Conservation (phyloP, 176 grass and related monocot species). For the Ensete glaucum region DNA sequence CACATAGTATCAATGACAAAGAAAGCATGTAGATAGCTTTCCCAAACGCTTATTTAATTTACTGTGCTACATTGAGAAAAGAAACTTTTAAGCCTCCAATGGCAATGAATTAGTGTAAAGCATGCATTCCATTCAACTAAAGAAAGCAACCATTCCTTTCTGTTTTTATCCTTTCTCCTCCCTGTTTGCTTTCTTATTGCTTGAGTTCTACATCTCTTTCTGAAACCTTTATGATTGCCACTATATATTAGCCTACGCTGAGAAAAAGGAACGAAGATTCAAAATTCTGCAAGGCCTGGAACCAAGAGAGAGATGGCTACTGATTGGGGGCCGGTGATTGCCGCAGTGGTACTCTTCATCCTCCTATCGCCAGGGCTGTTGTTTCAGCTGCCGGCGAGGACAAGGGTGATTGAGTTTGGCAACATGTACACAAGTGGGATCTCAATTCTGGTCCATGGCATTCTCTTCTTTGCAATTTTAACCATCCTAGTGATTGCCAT, state of each 20-base stretch:
- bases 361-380: conserved; percentile 42
- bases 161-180: neutral
- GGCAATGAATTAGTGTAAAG: conserved; percentile 24
- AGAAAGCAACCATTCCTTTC: conserved; percentile 5
- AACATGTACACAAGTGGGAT: conserved; percentile 49
- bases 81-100: conserved; percentile 14
- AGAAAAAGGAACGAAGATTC: neutral
- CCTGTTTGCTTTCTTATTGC: neutral
- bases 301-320: conserved; percentile 10
- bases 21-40: neutral
- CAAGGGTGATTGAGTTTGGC: conserved; percentile 36
- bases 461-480: conserved; percentile 31
- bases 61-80: neutral
- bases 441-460: conserved; percentile 37
- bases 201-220: neutral
- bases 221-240: neutral
- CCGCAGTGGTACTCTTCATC: conserved; percentile 40
- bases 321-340: conserved; percentile 45
- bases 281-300: neutral
- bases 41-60: neutral
- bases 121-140: conserved; percentile 23
- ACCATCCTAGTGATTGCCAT: conserved; percentile 31
- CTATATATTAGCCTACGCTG: neutral
- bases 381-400: conserved; percentile 40
- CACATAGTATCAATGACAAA: neutral